These are phyloP conservation scores for Termitomyces sp. DNA, from an alignment of 768 basidiomycete genomes.

Conservation along the genomic window DNA sequence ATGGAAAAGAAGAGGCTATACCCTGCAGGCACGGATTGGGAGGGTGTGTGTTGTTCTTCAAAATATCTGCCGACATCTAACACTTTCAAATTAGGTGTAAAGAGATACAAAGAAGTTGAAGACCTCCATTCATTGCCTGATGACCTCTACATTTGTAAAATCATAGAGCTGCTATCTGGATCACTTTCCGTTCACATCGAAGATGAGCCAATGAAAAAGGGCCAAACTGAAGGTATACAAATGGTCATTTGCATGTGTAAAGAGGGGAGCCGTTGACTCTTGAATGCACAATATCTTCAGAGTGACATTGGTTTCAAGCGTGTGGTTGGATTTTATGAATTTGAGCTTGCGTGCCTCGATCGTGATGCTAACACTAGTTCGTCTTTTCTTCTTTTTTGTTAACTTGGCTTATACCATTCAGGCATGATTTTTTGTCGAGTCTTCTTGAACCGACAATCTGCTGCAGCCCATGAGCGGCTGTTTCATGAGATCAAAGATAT, in stretches of 20 bases:
- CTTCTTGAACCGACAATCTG: slow-evolving; percentile 12
- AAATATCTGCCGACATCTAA: too few relatives aligned
- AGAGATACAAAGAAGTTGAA: background rate
- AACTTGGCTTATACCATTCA: too few relatives aligned
- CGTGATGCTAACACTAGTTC: background rate
- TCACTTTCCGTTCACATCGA: background rate
- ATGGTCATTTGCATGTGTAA: slow-evolving; percentile 22
- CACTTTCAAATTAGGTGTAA: too few relatives aligned
- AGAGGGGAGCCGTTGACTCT: slow-evolving; percentile 16
- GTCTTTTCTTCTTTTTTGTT: too few relatives aligned
- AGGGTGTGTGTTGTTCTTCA: background rate
- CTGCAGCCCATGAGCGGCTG: slow-evolving; percentile 14
- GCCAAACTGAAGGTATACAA: slow-evolving; percentile 9
- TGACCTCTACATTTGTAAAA: background rate
- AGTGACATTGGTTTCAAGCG: slow-evolving; percentile 24
- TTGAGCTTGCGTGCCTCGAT: slow-evolving; percentile 17
- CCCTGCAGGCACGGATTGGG: slow-evolving; percentile 17
- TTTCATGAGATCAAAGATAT: slow-evolving; percentile 17
- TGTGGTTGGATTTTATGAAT: slow-evolving; percentile 21
- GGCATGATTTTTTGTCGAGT: background rate
- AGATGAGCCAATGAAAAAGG: background rate
- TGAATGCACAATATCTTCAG: slow-evolving; percentile 18
- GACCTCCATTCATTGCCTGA: background rate
- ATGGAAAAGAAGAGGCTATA: slow-evolving; percentile 4
- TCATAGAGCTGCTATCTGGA: background rate